These are phyloP conservation scores for Schizochytrium sp. DNA, from an alignment of 108 stramenopile genomes.

Conservation along the genomic window DNA sequence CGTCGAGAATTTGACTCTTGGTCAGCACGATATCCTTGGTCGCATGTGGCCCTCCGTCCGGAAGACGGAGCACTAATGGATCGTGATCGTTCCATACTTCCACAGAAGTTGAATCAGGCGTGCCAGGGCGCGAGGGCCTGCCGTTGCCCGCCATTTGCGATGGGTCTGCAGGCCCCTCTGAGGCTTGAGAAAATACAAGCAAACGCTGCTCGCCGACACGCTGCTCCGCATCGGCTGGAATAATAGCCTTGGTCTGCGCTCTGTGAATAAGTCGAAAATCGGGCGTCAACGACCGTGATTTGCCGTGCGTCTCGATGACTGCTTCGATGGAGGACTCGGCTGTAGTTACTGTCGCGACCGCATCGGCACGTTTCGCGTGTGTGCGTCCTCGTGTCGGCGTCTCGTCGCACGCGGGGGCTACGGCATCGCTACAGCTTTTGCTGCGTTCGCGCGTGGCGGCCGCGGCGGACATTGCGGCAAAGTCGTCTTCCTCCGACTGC, in stretches of 20 bases:
- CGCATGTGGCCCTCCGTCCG: not conserved
- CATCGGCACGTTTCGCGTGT: not conserved
- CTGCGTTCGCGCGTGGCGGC: not conserved
- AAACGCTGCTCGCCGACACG: not conserved
- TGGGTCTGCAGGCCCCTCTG: not conserved
- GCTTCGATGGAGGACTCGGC: not conserved
- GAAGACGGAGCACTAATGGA: not conserved
- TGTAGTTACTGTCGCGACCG: not conserved
- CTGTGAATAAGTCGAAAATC: not conserved
- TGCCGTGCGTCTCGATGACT: not conserved
- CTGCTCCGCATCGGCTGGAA: not conserved
- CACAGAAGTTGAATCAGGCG: not conserved
- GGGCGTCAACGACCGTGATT: not conserved
- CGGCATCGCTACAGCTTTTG: not conserved
- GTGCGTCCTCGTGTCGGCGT: not conserved
- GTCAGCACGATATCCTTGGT: constrained; percentile 15
- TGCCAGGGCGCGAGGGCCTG: not conserved
- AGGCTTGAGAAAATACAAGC: not conserved
- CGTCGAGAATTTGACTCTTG: not conserved
- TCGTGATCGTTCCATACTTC: not conserved
- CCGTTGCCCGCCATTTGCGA: not conserved
- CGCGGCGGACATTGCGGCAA: not conserved
- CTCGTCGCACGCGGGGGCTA: not conserved
- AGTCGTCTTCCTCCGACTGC: not conserved
- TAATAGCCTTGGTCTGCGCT: not conserved